Evolutionary conservation across 345 rosid genomes (phyloP), one percentile per base, ranked within the genome.

Genomic region (Excoecaria cochinchinensis): DNA sequence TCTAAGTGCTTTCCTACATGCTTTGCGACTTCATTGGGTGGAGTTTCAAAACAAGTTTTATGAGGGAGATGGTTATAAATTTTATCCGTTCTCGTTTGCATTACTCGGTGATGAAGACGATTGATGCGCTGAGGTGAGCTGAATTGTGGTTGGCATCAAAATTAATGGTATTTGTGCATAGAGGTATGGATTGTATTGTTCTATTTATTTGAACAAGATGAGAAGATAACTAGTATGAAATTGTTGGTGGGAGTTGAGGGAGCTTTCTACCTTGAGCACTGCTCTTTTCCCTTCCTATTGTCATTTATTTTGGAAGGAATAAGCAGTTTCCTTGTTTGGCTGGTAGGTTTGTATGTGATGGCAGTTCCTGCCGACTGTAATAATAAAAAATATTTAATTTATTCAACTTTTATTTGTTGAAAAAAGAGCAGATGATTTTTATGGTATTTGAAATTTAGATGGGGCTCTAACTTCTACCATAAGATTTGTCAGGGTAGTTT

Each of bases 11-110:
- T 93, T 96, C 87, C 87, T 90, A 2, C 99, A 92, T 78, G 99
- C 99, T 0, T 83, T 95, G 79, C 91, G 98, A 76, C 99, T 95
- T 74, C 99, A 93, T 86, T 89, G 99, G 98, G 98, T 95, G 69
- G 98, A 95, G 80, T 95, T 89, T 83, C 96, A 91, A 68, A 95
- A 91, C 89, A 96, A 93, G 81, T 96, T 91, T 83, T 95, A 96
- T 59, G 99, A 96, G 78, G 99, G 98, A 58, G 97, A 93, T 55
- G 98, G 99, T 48, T 93, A 90, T 85, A 91, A 89, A 80, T 93
- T 93, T 85, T 73, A 72, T 76, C 99, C 99, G 17, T 95, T 87
- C 80, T 86, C 97, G 47, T 93, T 93, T 70, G 70, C 86, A 21
- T 75, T 84, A 21, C 47, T 81, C 0, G 77, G 68, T 14, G 88